Evolutionary conservation across 1,284 basidiomycete genomes (phyloP), one percentile per base, ranked within the genome.

Genomic region (Entoloma clypeatum): DNA sequence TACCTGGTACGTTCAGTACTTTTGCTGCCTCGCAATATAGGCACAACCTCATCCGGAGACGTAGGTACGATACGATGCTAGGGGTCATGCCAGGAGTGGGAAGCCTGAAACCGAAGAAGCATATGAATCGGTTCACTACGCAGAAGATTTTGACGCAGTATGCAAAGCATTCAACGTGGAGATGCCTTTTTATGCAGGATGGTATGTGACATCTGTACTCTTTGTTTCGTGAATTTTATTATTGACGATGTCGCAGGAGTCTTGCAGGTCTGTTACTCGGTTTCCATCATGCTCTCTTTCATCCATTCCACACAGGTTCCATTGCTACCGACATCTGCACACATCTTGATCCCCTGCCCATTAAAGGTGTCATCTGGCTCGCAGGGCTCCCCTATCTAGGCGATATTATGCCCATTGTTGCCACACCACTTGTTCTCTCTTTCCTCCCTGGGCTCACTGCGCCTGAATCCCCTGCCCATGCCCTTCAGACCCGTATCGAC

Each of bases 41-140:
- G n/a, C 5, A 13, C 7, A 6, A 32, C 29, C 5, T 25, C 18
- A 9, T 26, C 13, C 27, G 21, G 11, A 5, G 17, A 32, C 16
- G 8, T 22, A 48, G 47, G 47, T 48, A 26, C 43, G 47, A 13
- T 48, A 48, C 23, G 47, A 48, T 40, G 23, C 25, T 31, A 45
- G 59, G 33, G 58, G 57, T 11, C 55, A 60, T 48, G 59, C 54
- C 8, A 48, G 55, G 39, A 61, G 59, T 45, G 59, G 54, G 9
- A 58, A 58, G 32, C 59, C 57, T 8, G 39, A 48, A 22, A 52
- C 43, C 7, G 43, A 43, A 22, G 55, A 55, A 24, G 51, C 44
- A 1, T 53, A 59, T 45, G 48, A 41, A 30, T 60, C 55, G 7
- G 43, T 34, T 19, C 43, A 52, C 21, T 58, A 56, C 41, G 55